Evolutionary conservation across 768 basidiomycete genomes (phyloP).

Genomic region (Thelephora aurantiotincta): DNA sequence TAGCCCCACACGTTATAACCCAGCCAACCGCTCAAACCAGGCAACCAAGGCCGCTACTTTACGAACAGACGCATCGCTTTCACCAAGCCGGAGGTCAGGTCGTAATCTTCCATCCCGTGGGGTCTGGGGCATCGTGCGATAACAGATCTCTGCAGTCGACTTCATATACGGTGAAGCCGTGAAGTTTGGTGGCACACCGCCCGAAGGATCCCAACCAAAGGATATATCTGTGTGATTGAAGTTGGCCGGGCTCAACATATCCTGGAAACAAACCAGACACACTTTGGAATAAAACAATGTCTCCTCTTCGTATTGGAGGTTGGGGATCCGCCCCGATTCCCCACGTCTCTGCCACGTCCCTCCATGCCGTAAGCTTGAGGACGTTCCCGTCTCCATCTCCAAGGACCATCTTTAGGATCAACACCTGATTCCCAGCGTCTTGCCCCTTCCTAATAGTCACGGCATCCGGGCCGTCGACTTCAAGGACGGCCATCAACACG

Average conservation of each 20-base stretch:
- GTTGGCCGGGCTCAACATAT: slow-evolving; percentile 2
- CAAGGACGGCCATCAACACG: slow-evolving; percentile 51
- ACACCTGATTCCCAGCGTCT: slow-evolving; percentile 58
- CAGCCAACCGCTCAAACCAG: slow-evolving; percentile 70
- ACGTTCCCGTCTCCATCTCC: slow-evolving; percentile 60
- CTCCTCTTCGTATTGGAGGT: slow-evolving; percentile 45
- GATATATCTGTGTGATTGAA: slow-evolving; percentile 30
- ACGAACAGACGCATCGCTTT: slow-evolving; percentile 53
- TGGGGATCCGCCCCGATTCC: slow-evolving; percentile 30
- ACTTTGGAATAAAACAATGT: slow-evolving; percentile 62
- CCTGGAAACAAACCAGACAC: slow-evolving; percentile 13
- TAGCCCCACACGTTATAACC: slow-evolving; percentile 18
- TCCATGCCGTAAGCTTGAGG: slow-evolving; percentile 67
- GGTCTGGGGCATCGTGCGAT: slow-evolving; percentile 58
- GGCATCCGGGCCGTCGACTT: slow-evolving; percentile 63
- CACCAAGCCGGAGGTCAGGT: slow-evolving; percentile 60
- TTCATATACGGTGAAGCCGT: slow-evolving; percentile 58
- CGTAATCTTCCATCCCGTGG: slow-evolving; percentile 44
- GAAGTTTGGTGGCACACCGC: slow-evolving; percentile 27
- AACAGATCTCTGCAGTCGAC: slow-evolving; percentile 56
- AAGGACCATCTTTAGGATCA: slow-evolving; percentile 53
- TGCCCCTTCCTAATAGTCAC: slow-evolving; percentile 53
- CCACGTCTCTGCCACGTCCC: slow-evolving; percentile 64
- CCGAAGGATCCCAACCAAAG: slow-evolving; percentile 15
- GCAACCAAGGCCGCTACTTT: slow-evolving; percentile 48